Evolutionary conservation across 495 filamentous ascomycete species (phyloP).

Genomic region (Articulospora tetracladia): DNA sequence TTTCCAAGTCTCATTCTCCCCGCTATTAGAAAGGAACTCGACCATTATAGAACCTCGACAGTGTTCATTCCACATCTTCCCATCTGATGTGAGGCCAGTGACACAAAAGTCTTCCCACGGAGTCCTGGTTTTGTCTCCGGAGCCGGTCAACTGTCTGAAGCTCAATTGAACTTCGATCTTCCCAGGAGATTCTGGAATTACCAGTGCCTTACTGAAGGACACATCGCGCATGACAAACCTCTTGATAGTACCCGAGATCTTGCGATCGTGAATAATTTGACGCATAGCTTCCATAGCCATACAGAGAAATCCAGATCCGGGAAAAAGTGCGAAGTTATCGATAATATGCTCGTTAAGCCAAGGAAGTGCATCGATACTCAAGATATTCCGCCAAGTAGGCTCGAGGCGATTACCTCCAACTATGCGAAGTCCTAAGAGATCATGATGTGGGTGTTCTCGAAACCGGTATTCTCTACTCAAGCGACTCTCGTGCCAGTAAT

Average conservation of each 20-base stretch:
- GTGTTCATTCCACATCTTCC: constrained; percentile 3
- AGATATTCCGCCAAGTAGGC: constrained; percentile 36
- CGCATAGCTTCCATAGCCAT: constrained; percentile 34
- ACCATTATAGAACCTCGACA: constrained; percentile 5
- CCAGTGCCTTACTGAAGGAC: constrained; percentile 6
- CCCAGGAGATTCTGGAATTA: constrained; percentile 5
- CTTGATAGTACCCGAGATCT: background rate
- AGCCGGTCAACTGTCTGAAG: background rate
- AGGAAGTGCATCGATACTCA: constrained; percentile 30
- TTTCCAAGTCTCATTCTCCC: background rate
- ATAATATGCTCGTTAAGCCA: constrained; percentile 27
- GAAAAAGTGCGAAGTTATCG: constrained; percentile 19
- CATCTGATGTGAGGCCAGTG: background rate
- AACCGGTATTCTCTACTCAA: constrained; percentile 28
- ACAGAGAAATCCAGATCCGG: constrained; percentile 41
- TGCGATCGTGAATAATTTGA: constrained; percentile 4
- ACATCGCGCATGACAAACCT: background rate
- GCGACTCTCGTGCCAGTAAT: constrained; percentile 29
- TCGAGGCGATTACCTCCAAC: constrained; percentile 42
- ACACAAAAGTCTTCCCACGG: constrained; percentile 4
- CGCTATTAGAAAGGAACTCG: background rate
- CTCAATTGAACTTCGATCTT: background rate
- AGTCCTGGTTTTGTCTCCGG: background rate
- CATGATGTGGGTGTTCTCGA: constrained; percentile 26
- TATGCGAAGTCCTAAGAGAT: constrained; percentile 36